Conservation (phyloP, 2,329 filamentous ascomycete species). For the Calonectria pseudoturangicola region DNA sequence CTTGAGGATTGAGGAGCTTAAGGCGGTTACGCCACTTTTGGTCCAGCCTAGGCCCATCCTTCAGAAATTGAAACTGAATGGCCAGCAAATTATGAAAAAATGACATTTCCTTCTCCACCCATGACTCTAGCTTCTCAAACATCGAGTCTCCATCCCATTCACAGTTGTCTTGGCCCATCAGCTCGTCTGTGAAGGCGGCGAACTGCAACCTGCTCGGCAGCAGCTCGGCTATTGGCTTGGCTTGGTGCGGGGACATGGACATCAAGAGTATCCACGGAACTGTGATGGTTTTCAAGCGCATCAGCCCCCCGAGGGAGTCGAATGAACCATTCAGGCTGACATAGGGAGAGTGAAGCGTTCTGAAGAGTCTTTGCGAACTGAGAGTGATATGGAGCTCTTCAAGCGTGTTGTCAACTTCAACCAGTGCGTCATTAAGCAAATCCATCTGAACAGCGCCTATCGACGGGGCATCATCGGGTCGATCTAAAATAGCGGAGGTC, state of each 20-base stretch:
- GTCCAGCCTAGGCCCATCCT: too few species aligned
- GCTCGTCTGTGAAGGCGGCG: neutral
- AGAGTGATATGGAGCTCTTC: neutral
- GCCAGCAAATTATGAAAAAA: neutral
- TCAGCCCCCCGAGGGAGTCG: neutral
- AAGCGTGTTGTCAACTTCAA: neutral
- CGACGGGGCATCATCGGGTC: neutral
- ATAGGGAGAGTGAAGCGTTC: neutral
- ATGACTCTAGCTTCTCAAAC: neutral
- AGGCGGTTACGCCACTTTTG: too few species aligned
- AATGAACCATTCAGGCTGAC: neutral
- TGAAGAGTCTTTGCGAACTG: neutral
- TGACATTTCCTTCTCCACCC: neutral
- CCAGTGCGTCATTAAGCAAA: neutral
- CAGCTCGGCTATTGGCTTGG: neutral
- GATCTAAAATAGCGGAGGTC: neutral
- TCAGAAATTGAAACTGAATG: neutral
- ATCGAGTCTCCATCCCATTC: neutral
- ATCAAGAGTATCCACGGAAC: constrained; percentile 3
- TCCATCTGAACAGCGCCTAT: neutral
- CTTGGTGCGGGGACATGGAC: neutral
- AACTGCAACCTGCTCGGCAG: neutral
- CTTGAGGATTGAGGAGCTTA: too few species aligned
- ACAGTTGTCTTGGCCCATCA: neutral
- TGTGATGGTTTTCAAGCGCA: neutral